Conservation (phyloP, 2,329 filamentous ascomycete species). For the Eurotiales sp. region DNA sequence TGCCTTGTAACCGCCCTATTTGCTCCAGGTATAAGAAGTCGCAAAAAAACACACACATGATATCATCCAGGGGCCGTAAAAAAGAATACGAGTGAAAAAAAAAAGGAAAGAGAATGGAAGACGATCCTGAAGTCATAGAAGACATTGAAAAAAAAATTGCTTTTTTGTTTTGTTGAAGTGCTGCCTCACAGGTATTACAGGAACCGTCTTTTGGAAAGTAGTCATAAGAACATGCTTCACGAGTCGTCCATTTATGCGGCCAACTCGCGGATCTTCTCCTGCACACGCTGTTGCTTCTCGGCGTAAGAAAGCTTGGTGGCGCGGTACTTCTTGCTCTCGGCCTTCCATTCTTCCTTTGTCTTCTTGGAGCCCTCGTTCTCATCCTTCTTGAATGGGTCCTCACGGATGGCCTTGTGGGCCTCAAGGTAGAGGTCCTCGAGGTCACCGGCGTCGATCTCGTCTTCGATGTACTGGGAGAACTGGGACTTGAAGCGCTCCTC, state of each 20-base stretch:
- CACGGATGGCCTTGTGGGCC: slow-evolving; percentile 94
- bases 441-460: slow-evolving; percentile 92
- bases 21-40: slow-evolving; percentile 22
- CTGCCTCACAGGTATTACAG: not conserved
- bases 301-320: slow-evolving; percentile 73
- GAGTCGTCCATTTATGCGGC: slow-evolving; percentile 34
- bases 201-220: slow-evolving; percentile 1
- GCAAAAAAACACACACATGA: slow-evolving; percentile 23
- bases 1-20: slow-evolving; percentile 23
- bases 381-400: slow-evolving; percentile 95
- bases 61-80: slow-evolving; percentile 27
- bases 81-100: slow-evolving; percentile 7
- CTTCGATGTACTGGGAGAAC: slow-evolving; percentile 97
- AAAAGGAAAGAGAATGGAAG: not conserved
- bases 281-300: slow-evolving; percentile 76
- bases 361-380: slow-evolving; percentile 75
- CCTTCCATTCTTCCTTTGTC: slow-evolving; percentile 96
- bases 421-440: slow-evolving; percentile 95
- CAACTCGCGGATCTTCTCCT: slow-evolving; percentile 87
- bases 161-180: slow-evolving; percentile 6
- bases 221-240: slow-evolving; percentile 12
- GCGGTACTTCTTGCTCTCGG: slow-evolving; percentile 87
- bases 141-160: slow-evolving; percentile 1
- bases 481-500: slow-evolving; percentile 99
- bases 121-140: not conserved